These are phyloP conservation scores for Phlebopus sp. DNA, from an alignment of 1,284 basidiomycete species.

Conservation along the genomic window DNA sequence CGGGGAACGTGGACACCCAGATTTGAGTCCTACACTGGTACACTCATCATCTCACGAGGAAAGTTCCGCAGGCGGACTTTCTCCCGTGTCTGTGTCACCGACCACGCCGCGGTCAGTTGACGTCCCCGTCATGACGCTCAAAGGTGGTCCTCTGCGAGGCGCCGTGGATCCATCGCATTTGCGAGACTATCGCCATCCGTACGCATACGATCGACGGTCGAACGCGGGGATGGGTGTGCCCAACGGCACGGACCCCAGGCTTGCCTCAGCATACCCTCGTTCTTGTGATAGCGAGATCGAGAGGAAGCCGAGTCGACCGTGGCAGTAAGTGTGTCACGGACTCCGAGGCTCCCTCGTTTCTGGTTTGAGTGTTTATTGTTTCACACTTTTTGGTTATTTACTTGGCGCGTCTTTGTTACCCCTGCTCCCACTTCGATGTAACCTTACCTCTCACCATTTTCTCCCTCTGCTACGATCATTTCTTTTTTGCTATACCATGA, in stretches of 20 bases:
- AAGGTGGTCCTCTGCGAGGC: constrained; percentile 2
- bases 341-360: neutral
- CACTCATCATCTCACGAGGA: constrained; percentile 28
- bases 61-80: constrained; percentile 43
- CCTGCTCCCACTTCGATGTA: no score
- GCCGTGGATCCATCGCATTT: neutral
- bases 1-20: constrained; percentile 20
- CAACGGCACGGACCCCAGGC: constrained; percentile 17
- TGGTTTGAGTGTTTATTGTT: neutral
- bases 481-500: no score
- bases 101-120: constrained; percentile 42
- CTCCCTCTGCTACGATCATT: no score
- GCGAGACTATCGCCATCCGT: no score
- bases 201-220: constrained; percentile 6
- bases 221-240: constrained; percentile 4
- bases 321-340: constrained; percentile 22
- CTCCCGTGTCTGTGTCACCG: constrained; percentile 48
- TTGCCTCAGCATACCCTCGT: constrained; percentile 17
- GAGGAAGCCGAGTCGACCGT: constrained; percentile 33
- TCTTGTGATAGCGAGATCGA: constrained; percentile 25
- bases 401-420: neutral
- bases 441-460: no score
- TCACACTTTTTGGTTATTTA: neutral
- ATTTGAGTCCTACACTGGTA: constrained; percentile 20
- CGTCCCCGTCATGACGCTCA: constrained; percentile 16